These are phyloP conservation scores for Cryptosporidium felis DNA, from an alignment of 169 alveolate genomes.

Conservation along the genomic window DNA sequence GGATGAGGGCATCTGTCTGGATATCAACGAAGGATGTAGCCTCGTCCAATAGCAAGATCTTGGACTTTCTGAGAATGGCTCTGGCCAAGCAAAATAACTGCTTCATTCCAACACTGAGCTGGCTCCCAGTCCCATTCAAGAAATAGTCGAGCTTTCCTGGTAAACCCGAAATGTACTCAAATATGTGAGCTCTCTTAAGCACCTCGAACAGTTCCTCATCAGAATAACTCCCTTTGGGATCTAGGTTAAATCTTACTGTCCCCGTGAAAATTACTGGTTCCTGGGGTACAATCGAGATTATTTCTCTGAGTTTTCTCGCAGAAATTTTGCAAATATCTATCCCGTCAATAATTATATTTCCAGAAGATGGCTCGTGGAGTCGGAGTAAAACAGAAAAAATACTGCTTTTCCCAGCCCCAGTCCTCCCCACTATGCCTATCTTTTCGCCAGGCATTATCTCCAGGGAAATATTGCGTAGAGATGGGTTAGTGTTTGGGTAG, in stretches of 20 bases:
- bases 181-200: constrained; percentile 45
- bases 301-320: constrained; percentile 14
- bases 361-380: constrained; percentile 80
- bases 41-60: constrained; percentile 85
- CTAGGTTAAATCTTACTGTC: constrained; percentile 80
- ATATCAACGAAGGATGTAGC: constrained; percentile 85
- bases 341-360: constrained; percentile 83
- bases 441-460: constrained; percentile 75
- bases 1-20: constrained; percentile 79
- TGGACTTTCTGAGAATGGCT: constrained; percentile 81
- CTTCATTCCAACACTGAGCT: constrained; percentile 86
- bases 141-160: constrained; percentile 71
- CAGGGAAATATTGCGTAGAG: constrained; percentile 59
- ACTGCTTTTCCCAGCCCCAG: constrained; percentile 88
- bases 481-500: constrained; percentile 9
- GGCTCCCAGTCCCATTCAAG: constrained; percentile 80
- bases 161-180: not conserved
- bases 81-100: constrained; percentile 86
- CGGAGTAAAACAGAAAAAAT: constrained; percentile 76
- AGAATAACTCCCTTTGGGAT: constrained; percentile 75
- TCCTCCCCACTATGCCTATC: constrained; percentile 85
- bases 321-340: constrained; percentile 71
- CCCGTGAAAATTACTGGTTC: constrained; percentile 82
- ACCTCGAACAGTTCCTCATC: constrained; percentile 72
- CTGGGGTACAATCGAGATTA: constrained; percentile 72